Conservation (phyloP, 2,329 filamentous ascomycete species). For the Alternaria atra region DNA sequence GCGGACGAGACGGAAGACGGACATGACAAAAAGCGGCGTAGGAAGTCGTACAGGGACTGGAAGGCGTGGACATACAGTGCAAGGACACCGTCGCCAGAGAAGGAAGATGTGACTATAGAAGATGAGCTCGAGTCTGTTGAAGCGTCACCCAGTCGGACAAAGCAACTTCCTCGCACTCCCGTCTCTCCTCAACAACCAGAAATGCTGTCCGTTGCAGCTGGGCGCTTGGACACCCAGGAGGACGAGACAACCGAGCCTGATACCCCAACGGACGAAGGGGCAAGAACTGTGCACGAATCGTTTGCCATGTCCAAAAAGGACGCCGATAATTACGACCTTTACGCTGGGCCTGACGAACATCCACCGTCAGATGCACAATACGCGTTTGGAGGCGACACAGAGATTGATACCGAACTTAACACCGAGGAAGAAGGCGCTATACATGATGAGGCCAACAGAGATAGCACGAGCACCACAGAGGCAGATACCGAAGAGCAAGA, state of each 20-base stretch:
- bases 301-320: constrained; percentile 7
- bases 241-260: neutral
- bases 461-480: constrained; percentile 18
- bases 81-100: constrained; percentile 74
- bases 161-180: constrained; percentile 38
- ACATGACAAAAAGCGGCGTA: constrained; percentile 73
- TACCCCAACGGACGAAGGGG: neutral
- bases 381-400: constrained; percentile 42
- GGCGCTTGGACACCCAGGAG: neutral
- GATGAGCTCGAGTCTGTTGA: constrained; percentile 24
- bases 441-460: constrained; percentile 13
- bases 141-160: constrained; percentile 35
- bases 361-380: constrained; percentile 69
- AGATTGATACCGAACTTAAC: constrained; percentile 37
- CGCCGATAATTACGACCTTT: constrained; percentile 34
- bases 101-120: constrained; percentile 46
- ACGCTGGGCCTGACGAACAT: constrained; percentile 34
- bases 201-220: constrained; percentile 11
- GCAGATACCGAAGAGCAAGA: constrained; percentile 15
- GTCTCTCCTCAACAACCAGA: constrained; percentile 31
- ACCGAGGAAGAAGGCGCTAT: constrained; percentile 24
- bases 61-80: constrained; percentile 78
- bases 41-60: constrained; percentile 73
- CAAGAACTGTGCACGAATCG: neutral
- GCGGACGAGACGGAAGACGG: constrained; percentile 66